These are phyloP conservation scores for Gossypium stocksii DNA, from an alignment of 345 rosid species.

Conservation along the genomic window DNA sequence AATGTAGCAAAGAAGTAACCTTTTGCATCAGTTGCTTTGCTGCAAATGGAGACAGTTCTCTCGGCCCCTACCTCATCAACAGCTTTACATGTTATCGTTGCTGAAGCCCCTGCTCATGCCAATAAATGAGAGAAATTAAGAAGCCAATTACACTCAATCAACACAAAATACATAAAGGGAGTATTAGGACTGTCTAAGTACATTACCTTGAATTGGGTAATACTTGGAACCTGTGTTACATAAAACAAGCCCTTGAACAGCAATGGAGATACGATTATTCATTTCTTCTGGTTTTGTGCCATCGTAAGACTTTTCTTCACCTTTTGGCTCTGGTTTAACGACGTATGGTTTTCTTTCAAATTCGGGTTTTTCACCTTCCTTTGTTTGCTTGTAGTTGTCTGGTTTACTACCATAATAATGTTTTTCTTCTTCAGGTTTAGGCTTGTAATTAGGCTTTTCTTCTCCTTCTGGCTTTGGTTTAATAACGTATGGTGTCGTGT, in stretches of 20 bases:
- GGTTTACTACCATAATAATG: neutral
- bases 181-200: neutral
- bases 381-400: neutral
- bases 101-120: constrained; percentile 44
- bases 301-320: neutral
- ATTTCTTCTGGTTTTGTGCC: neutral
- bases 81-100: constrained; percentile 51
- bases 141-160: neutral
- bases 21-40: constrained; percentile 44
- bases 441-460: neutral
- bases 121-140: neutral
- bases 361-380: neutral
- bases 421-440: neutral
- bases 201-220: constrained; percentile 12
- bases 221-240: neutral
- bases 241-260: constrained; percentile 10
- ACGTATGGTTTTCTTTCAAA: neutral
- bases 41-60: constrained; percentile 46
- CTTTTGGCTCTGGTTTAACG: neutral
- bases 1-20: constrained; percentile 55
- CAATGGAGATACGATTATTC: neutral
- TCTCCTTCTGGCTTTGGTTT: neutral
- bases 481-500: neutral
- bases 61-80: constrained; percentile 47
- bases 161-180: neutral